Base-by-base conservation (phyloP, 768 basidiomycete species). In the Agaricus blazei region DNA sequence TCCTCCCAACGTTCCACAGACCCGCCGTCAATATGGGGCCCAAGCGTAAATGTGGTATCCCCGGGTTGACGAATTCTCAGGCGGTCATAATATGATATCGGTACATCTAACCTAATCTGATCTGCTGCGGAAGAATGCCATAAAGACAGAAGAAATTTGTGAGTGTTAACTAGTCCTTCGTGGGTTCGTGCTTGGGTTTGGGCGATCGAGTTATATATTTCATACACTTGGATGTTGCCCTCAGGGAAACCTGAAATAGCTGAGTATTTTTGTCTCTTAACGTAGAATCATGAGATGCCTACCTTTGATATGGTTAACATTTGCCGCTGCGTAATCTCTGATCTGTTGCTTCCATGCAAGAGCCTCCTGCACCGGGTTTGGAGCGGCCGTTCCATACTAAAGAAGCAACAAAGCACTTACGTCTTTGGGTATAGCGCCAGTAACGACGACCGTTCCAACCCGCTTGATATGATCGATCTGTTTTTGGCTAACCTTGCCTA, bases 31-130 rank as follows among this genome's bases (percentile, higher is more conserved):
- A 75, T 66, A 52, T 87, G 84, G 9, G 87, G 83, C 0, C 83
- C 87, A 2, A 90, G 70, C 0, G 81, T 76, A 63, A 90, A 90
- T 47, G 76, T 75, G 11, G 74, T 68, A 58, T 89, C 88, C 0
- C 89, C 90, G 0, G 88, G 87, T 28, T 75, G 76, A 4, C 90
- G 79, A 46, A 90, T 87, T 2, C 88, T 77, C 9, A 91, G 70
- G 5, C 90, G 77, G 68, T 93, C 90, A 56, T 82, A 87, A 67
- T 92, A 92, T 1, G 83, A 81, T n/a, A 91, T 68, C 0, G 88
- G 87, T 2, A 75, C 81, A 9, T 68, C 60, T 28, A 88, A 73
- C 54, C 72, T 73, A 52, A 86, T 67, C 27, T 69, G 65, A 27
- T 76, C 31, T 66, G 28, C 62, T 58, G 1, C 75, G 2, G 79